Percentiles rank a stretch among this genome's conserved stretches.
Conservation (phyloP, 139 green algal genomes). For the Chlamydomonas eustigma region DNA sequence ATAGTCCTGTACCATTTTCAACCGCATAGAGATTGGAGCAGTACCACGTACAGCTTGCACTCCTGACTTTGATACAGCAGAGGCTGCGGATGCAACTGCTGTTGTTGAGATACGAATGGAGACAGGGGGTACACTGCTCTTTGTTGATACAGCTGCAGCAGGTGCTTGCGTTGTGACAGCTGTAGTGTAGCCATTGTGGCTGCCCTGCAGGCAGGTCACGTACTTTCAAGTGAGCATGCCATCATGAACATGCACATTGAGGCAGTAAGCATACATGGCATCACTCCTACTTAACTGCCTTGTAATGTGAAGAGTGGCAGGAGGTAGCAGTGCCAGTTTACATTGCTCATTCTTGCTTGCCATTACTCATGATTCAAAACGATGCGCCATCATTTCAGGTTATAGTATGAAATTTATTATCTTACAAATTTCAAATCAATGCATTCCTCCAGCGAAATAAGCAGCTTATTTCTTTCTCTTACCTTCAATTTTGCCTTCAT, state of each 20-base stretch:
- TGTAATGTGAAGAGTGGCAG: no score
- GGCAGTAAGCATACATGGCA: not conserved
- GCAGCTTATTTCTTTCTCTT: no score
- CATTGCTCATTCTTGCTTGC: no score
- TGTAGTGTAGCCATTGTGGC: not conserved
- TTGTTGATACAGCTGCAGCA: not conserved
- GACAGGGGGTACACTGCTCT: not conserved
- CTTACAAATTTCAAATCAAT: no score
- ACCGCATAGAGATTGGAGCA: not conserved
- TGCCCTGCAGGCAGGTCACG: not conserved
- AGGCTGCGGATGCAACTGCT: not conserved
- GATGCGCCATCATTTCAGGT: no score
- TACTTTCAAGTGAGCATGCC: not conserved
- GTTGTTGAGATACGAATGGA: not conserved
- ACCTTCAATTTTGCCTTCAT: conserved; percentile 9
- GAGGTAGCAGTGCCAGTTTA: no score
- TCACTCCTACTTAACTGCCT: no score
- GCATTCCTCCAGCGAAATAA: no score
- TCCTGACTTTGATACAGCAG: not conserved
- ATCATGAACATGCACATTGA: not conserved
- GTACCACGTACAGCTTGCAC: not conserved
- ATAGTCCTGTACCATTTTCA: conserved; percentile 1
- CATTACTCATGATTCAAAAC: no score
- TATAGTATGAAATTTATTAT: no score
- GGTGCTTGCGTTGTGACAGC: not conserved